Evolutionary conservation across 176 grass and related monocot genomes (phyloP).

Genomic region (Paspalum notatum): DNA sequence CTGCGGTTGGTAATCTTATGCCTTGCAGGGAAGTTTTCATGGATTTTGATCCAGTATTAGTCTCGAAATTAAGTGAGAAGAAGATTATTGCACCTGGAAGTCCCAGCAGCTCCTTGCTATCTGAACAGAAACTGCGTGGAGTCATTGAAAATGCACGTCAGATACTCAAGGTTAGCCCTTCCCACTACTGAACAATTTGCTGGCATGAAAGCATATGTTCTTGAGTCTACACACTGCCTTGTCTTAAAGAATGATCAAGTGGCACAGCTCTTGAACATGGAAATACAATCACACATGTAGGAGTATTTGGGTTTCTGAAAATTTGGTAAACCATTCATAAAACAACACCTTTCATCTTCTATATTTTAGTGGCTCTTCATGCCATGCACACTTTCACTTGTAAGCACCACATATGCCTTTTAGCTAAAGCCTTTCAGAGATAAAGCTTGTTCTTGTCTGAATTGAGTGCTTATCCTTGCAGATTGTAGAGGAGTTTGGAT

Average conservation of each 20-base stretch:
- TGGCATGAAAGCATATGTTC: not conserved
- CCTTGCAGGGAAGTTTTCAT: conserved; percentile 84
- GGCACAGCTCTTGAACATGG: not conserved
- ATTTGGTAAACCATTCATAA: not conserved
- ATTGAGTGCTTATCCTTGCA: conserved; percentile 21
- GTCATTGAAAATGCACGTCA: conserved; percentile 89
- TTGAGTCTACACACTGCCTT: conserved; percentile 16
- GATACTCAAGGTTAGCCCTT: conserved; percentile 74
- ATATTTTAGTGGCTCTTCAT: not conserved
- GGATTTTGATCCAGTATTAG: conserved; percentile 81
- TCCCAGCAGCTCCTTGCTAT: conserved; percentile 71
- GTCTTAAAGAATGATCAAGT: conserved; percentile 1
- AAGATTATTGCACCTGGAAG: conserved; percentile 79
- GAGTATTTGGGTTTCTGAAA: not conserved
- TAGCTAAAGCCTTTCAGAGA: not conserved
- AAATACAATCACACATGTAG: not conserved
- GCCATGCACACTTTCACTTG: not conserved
- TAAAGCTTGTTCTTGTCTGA: conserved; percentile 1
- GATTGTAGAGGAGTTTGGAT: conserved; percentile 82
- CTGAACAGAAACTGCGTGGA: conserved; percentile 78
- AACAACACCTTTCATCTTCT: not conserved
- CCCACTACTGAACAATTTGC: not conserved
- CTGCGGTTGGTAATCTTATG: conserved; percentile 18
- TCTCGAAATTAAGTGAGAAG: conserved; percentile 90
- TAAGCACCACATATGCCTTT: conserved; percentile 6